Conservation (phyloP, 148 eudicot genomes). For the Camellia lanceoleosa region DNA sequence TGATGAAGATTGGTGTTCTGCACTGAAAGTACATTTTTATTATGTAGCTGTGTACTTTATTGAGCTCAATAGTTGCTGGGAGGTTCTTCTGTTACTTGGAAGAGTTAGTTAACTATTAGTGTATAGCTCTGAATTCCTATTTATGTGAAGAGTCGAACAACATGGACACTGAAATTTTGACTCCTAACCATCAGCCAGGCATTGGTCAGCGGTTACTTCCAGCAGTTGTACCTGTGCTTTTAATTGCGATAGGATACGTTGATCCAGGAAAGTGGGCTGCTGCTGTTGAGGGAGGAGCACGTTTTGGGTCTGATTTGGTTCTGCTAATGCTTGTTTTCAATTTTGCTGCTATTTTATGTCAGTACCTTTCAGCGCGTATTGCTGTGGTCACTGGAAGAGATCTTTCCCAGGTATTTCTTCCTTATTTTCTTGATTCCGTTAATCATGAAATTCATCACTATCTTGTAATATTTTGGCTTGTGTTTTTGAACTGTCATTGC, state of each 20-base stretch:
- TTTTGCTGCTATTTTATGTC: constrained; percentile 66
- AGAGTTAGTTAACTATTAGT: neutral
- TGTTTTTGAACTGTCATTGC: constrained; percentile 5
- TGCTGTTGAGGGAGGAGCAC: constrained; percentile 80
- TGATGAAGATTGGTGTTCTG: neutral
- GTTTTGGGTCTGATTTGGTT: constrained; percentile 66
- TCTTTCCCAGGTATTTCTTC: constrained; percentile 70
- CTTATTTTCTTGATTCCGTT: neutral
- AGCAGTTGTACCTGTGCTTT: constrained; percentile 53
- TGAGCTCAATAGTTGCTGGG: neutral
- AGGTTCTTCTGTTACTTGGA: constrained; percentile 7
- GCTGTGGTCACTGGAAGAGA: constrained; percentile 66
- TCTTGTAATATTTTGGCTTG: neutral
- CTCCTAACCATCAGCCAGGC: constrained; percentile 22
- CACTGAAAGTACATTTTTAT: neutral
- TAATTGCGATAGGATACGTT: constrained; percentile 64
- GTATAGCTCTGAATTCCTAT: constrained; percentile 2
- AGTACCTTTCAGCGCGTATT: constrained; percentile 70
- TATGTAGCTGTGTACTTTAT: neutral
- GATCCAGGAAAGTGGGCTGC: constrained; percentile 97
- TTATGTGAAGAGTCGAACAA: constrained; percentile 6
- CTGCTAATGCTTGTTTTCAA: constrained; percentile 52
- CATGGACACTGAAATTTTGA: constrained; percentile 40
- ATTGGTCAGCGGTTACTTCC: constrained; percentile 43
- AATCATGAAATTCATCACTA: neutral